Conservation (phyloP, 257 asterid species). For the Lavandula angustifolia region DNA sequence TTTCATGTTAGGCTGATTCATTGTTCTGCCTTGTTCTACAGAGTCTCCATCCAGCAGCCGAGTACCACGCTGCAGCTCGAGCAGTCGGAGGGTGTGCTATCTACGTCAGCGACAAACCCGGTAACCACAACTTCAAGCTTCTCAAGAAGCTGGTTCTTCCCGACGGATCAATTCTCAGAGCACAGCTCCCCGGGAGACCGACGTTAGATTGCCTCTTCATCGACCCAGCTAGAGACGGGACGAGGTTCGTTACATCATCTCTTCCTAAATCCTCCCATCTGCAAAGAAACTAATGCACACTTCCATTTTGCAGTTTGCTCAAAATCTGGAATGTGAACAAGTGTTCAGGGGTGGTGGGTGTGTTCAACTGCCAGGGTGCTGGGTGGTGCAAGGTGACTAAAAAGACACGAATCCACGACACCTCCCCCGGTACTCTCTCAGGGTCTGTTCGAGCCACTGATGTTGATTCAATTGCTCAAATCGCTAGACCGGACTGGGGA, state of each 20-base stretch:
- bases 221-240: constrained; percentile 96
- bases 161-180: constrained; percentile 93
- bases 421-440: constrained; percentile 87
- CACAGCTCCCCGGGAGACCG: constrained; percentile 88
- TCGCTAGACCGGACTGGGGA: constrained; percentile 76
- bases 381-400: constrained; percentile 88
- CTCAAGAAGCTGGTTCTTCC: constrained; percentile 87
- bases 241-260: constrained; percentile 45
- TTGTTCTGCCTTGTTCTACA: constrained; percentile 34
- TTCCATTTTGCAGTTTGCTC: constrained; percentile 82
- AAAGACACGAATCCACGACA: constrained; percentile 84
- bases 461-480: constrained; percentile 61
- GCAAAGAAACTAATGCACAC: constrained; percentile 14
- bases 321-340: constrained; percentile 89
- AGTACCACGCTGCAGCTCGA: constrained; percentile 98
- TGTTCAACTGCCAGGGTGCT: constrained; percentile 98
- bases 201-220: constrained; percentile 81
- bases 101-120: constrained; percentile 92
- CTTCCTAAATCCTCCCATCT: neutral
- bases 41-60: constrained; percentile 94
- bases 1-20: neutral
- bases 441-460: constrained; percentile 72
- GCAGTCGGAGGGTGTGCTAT: constrained; percentile 74
- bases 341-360: constrained; percentile 79
- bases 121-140: constrained; percentile 88